Conservation (phyloP, 108 stramenopile species). For the Pseudonitzschia pungens region DNA sequence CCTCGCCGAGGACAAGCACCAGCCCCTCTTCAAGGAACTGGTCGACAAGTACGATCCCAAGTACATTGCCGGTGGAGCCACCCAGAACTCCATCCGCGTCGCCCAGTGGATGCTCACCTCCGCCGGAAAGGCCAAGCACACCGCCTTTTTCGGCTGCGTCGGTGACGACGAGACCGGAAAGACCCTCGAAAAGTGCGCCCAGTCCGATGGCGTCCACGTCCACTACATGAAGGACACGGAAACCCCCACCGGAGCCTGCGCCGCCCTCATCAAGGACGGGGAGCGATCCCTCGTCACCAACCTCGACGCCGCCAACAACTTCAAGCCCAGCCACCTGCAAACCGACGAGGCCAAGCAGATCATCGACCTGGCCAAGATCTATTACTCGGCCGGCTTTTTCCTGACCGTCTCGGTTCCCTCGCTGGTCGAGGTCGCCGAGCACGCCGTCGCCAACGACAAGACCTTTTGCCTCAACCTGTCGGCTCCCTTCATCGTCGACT, state of each 20-base stretch:
- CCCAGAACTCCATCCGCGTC: constrained; percentile 99
- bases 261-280: constrained; percentile 93
- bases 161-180: constrained; percentile 89
- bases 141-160: constrained; percentile 94
- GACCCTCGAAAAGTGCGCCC: constrained; percentile 85
- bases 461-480: constrained; percentile 95
- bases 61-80: constrained; percentile 99
- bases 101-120: constrained; percentile 95
- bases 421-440: constrained; percentile 88
- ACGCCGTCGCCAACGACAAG: constrained; percentile 89
- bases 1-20: constrained; percentile 98
- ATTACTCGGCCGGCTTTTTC: constrained; percentile 98
- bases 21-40: constrained; percentile 90
- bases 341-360: constrained; percentile 92
- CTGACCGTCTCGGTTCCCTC: constrained; percentile 96
- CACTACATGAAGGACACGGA: constrained; percentile 95
- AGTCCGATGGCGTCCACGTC: constrained; percentile 90
- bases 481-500: constrained; percentile 98
- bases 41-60: constrained; percentile 80
- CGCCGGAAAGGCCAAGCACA: constrained; percentile 52
- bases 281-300: constrained; percentile 97
- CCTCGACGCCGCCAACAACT: constrained; percentile 98
- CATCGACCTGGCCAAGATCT: constrained; percentile 78
- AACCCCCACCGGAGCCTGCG: constrained; percentile 98
- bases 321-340: constrained; percentile 91